These are phyloP conservation scores for Piloderma croceum DNA, from an alignment of 768 basidiomycete genomes.

Conservation along the genomic window DNA sequence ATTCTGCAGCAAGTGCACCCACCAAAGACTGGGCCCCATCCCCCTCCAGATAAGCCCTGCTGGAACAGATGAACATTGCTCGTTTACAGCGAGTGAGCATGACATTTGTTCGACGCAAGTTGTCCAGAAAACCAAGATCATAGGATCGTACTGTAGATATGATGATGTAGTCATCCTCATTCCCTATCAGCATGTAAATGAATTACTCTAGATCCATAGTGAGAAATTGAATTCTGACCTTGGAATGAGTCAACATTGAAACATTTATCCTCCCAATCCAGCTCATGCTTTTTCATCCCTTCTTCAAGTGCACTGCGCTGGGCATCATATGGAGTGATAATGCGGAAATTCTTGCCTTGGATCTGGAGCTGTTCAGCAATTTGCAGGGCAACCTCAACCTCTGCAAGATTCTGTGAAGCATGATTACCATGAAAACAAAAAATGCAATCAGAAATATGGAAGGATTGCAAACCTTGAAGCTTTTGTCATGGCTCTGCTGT, in stretches of 20 bases:
- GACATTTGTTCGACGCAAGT: conserved; percentile 72
- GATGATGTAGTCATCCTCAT: conserved; percentile 76
- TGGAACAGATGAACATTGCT: conserved; percentile 73
- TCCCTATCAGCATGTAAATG: conserved; percentile 43
- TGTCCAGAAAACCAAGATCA: conserved; percentile 62
- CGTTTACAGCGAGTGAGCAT: conserved; percentile 79
- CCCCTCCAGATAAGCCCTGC: conserved; percentile 51
- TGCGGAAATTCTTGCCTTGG: conserved; percentile 43
- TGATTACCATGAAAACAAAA: too few relatives aligned
- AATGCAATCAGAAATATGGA: too few relatives aligned
- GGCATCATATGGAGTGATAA: conserved; percentile 80
- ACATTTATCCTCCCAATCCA: conserved; percentile 62
- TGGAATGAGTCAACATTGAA: conserved; percentile 81
- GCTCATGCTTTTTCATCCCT: conserved; percentile 40
- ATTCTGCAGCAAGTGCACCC: conserved; percentile 32
- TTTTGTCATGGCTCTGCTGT: too few relatives aligned
- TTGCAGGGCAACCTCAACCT: conserved; percentile 50
- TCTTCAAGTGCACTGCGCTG: conserved; percentile 60
- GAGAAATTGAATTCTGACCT: conserved; percentile 38
- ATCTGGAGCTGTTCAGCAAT: conserved; percentile 54
- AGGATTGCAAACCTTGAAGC: too few relatives aligned
- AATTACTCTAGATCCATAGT: conserved; percentile 1
- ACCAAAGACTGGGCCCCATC: conserved; percentile 43
- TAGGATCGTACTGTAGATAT: conserved; percentile 64
- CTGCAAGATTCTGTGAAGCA: conserved; percentile 64